Evolutionary conservation across 2,329 filamentous ascomycete species (phyloP).

Genomic region (Dendrostoma leiphaemia): DNA sequence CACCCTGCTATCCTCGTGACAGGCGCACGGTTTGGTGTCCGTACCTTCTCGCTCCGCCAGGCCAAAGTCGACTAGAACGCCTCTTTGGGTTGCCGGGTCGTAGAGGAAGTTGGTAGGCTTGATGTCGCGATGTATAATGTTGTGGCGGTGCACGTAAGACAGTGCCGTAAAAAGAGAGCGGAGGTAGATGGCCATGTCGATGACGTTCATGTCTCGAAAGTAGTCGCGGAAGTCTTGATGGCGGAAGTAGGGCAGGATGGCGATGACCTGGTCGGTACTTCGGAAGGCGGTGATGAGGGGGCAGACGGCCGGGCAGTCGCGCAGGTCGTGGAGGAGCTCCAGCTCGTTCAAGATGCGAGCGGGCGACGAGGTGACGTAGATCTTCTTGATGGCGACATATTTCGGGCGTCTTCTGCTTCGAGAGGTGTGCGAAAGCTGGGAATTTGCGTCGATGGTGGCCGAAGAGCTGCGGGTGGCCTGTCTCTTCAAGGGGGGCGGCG

Average conservation of each 20-base stretch:
- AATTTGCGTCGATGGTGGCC: slow-evolving; percentile 17
- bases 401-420: slow-evolving; percentile 43
- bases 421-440: slow-evolving; percentile 30
- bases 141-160: slow-evolving; percentile 74
- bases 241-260: slow-evolving; percentile 91
- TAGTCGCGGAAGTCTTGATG: slow-evolving; percentile 94
- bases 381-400: slow-evolving; percentile 98
- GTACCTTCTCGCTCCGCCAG: slow-evolving; percentile 81
- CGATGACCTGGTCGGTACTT: slow-evolving; percentile 89
- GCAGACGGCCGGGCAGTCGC: slow-evolving; percentile 80
- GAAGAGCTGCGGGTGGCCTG: slow-evolving; percentile 36
- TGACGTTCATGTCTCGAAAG: slow-evolving; percentile 83
- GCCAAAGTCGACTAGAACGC: slow-evolving; percentile 98
- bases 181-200: slow-evolving; percentile 88
- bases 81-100: slow-evolving; percentile 73
- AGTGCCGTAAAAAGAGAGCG: slow-evolving; percentile 84
- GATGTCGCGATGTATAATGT: slow-evolving; percentile 91
- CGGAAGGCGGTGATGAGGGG: slow-evolving; percentile 97
- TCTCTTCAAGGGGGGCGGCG: slow-evolving; percentile 63
- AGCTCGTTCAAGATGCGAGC: slow-evolving; percentile 93
- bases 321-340: slow-evolving; percentile 84
- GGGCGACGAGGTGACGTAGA: slow-evolving; percentile 96
- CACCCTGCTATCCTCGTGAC: slow-evolving; percentile 62
- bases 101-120: slow-evolving; percentile 98
- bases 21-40: slow-evolving; percentile 79